Conservation (phyloP, 345 rosid species). For the Corchorus olitorius region DNA sequence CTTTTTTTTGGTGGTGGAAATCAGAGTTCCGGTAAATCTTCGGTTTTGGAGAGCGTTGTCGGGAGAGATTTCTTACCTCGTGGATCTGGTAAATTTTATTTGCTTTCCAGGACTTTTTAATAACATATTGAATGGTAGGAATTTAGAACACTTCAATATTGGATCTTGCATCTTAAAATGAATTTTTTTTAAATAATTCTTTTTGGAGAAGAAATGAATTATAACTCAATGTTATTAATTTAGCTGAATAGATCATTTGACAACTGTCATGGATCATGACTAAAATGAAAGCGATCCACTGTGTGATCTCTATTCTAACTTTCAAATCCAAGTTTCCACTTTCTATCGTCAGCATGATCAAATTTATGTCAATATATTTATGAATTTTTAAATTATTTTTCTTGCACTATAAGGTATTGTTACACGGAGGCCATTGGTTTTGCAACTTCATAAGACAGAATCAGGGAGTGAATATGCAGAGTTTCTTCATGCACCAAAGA, state of each 20-base stretch:
- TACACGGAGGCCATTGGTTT: constrained; percentile 93
- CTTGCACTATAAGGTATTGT: constrained; percentile 71
- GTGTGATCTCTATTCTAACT: background rate
- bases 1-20: constrained; percentile 20
- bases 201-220: background rate
- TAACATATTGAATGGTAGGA: background rate
- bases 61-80: constrained; percentile 98
- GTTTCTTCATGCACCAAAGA: constrained; percentile 95
- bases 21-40: constrained; percentile 97
- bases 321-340: background rate
- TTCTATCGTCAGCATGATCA: constrained; percentile 5
- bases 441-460: constrained; percentile 93
- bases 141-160: background rate
- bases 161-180: constrained; percentile 23
- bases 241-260: constrained; percentile 2
- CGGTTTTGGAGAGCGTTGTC: constrained; percentile 94
- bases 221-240: background rate
- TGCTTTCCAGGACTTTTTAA: constrained; percentile 3
- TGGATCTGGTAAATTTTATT: constrained; percentile 82
- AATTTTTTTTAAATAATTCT: no score
- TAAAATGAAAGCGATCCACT: background rate
- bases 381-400: constrained; percentile 1
- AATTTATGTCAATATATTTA: background rate
- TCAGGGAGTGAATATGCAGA: constrained; percentile 85
- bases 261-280: background rate